Evolutionary conservation across 2,329 filamentous ascomycete species (phyloP), one percentile per base, ranked within the genome.

Genomic region (Colletotrichum incanum): DNA sequence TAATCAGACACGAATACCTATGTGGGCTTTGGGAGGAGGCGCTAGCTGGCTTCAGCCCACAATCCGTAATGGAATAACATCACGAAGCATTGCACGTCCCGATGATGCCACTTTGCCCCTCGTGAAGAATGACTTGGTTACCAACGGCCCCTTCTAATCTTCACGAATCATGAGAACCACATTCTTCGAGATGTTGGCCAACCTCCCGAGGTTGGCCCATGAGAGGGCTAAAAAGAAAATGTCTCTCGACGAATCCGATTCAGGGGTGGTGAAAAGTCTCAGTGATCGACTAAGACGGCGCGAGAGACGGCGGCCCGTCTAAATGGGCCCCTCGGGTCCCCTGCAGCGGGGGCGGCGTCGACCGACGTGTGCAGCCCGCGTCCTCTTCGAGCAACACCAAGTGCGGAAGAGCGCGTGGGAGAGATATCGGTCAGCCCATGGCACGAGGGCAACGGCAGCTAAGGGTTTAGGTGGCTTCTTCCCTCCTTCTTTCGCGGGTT

Each of bases 401-500:
- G 39, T 47, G 26, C 50, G 39, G 62, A 56, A 56, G 49, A 45
- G 39, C 50, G 62, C 62, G 62, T 65, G 62, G 49, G 37, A 65
- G 23, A 31, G 49, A 14, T 4, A 11, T 5, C 20, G 49, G 37
- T 52, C 49, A n/a, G 67, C 61, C 23, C 52, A 18, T 58, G 67
- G 61, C 65, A 71, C 64, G 68, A 67, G 68, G 49, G 68, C 43
- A 67, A 67, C 49, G 68, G 68, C 64, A 56, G 61, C 67, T 69
- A 54, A 41, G 37, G 37, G 61, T 26, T 41, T 47, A 37, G 41
- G 54, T 47, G 31, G 41, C 23, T 47, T 55, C 28, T 31, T 6
- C 28, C 28, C 28, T 31, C 6, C 28, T 31, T 31, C 28, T 28
- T 11, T 18, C 14, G 49, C 26, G 23, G 34, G 37, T 41, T 12